Evolutionary conservation across 768 basidiomycete genomes (phyloP).

Genomic region (Suillus lakei): DNA sequence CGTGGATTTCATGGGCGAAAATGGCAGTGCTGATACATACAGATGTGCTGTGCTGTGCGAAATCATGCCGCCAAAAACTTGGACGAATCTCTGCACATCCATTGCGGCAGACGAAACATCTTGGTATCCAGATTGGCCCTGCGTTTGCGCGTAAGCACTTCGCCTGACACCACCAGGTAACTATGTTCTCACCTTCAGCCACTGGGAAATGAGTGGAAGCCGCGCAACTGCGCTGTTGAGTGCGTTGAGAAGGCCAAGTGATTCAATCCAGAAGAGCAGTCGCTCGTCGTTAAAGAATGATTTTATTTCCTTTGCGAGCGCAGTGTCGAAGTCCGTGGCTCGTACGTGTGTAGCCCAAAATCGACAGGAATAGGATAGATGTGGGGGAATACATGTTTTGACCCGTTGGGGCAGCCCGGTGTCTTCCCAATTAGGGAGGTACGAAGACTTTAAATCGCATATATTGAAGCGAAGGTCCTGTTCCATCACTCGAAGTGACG

Average conservation of each 20-base stretch:
- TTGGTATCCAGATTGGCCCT: conserved; percentile 7
- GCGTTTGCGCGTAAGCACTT: neutral
- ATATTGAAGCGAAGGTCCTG: conserved; percentile 40
- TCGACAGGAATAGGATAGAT: conserved; percentile 17
- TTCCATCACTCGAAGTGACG: conserved; percentile 33
- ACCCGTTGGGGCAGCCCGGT: neutral
- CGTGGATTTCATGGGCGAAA: conserved; percentile 30
- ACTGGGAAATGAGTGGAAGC: neutral
- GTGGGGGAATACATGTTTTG: conserved; percentile 2
- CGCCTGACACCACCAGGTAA: neutral
- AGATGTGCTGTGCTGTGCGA: conserved; percentile 26
- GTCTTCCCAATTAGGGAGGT: conserved; percentile 31
- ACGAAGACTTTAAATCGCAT: conserved; percentile 35
- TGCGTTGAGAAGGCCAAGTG: conserved; percentile 4
- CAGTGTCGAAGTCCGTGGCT: neutral
- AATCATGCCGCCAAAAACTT: conserved; percentile 16
- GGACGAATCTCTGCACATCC: conserved; percentile 20
- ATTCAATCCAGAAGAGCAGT: conserved; percentile 14
- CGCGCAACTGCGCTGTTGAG: neutral
- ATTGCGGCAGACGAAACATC: neutral
- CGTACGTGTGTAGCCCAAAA: conserved; percentile 17
- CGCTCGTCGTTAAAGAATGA: conserved; percentile 9
- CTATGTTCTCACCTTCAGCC: neutral
- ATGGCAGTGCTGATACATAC: conserved; percentile 29
- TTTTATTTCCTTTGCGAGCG: neutral